A percentile compares a stretch with the other conserved stretches of the same genome.
These are phyloP conservation scores for Phaffia tasmanica DNA, from an alignment of 768 basidiomycete species.

Conservation along the genomic window DNA sequence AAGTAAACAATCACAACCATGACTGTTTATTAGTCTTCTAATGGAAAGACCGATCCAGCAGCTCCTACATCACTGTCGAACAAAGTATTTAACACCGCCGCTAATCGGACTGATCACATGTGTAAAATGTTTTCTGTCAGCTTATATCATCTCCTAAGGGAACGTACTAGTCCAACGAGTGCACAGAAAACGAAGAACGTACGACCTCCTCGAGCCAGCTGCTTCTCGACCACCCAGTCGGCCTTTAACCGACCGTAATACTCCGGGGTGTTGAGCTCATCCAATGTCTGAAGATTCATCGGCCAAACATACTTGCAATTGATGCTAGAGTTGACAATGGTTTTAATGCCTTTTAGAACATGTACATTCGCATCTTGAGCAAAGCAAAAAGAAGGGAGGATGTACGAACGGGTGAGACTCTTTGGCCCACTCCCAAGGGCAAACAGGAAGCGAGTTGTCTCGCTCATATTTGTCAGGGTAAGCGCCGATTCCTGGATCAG, in stretches of 20 bases:
- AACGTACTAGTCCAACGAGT: not conserved
- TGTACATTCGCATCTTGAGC: not conserved
- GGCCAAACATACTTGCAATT: conserved; percentile 82
- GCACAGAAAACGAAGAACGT: conserved; percentile 39
- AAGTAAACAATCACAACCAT: too few species aligned
- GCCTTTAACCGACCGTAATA: conserved; percentile 62
- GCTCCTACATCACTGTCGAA: not conserved
- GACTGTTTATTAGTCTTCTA: too few species aligned
- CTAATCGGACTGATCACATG: conserved; percentile 18
- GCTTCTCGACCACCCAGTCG: conserved; percentile 62
- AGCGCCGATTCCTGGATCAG: too few species aligned
- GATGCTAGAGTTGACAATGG: conserved; percentile 48
- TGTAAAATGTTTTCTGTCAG: too few species aligned
- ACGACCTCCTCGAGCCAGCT: conserved; percentile 72
- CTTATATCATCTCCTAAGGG: too few species aligned
- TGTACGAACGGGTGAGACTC: conserved; percentile 10
- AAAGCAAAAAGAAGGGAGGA: not conserved
- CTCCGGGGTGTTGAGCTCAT: conserved; percentile 69
- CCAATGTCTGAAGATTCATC: conserved; percentile 47
- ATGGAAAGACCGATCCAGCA: too few species aligned
- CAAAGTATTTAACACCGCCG: conserved; percentile 21
- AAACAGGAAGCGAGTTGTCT: conserved; percentile 9
- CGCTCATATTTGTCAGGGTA: conserved; percentile 17
- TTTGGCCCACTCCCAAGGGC: conserved; percentile 17
- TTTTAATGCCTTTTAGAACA: not conserved